Percentiles rank a stretch among this genome's conserved stretches.
Conservation (phyloP, 345 rosid genomes). For the Populus simonii region DNA sequence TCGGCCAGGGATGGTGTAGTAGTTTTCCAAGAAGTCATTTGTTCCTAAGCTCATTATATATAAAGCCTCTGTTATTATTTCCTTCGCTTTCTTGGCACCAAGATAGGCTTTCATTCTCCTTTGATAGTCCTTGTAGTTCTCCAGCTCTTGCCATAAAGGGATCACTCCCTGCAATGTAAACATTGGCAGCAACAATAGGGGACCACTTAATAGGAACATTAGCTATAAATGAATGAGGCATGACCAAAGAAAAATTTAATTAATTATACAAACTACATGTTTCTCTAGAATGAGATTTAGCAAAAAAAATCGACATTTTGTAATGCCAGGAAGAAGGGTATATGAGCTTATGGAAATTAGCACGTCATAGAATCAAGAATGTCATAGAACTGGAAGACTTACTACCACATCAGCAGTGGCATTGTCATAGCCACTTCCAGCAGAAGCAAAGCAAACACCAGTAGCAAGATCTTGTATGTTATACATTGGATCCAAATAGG, state of each 20-base stretch:
- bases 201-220: too few species aligned
- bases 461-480: slow-evolving; percentile 18
- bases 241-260: too few species aligned
- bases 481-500: slow-evolving; percentile 12
- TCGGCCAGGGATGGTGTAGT: slow-evolving; percentile 1
- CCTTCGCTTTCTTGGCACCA: slow-evolving; percentile 9
- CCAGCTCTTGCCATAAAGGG: slow-evolving; percentile 14
- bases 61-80: slow-evolving; percentile 7
- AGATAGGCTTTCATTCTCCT: slow-evolving; percentile 9
- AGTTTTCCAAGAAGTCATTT: slow-evolving; percentile 21
- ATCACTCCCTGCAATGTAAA: slow-evolving; percentile 15
- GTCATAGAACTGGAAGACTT: not conserved
- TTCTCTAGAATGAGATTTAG: too few species aligned
- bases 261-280: too few species aligned
- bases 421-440: slow-evolving; percentile 19
- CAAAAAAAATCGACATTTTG: too few species aligned
- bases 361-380: too few species aligned
- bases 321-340: not conserved
- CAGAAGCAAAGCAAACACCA: slow-evolving; percentile 22
- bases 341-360: not conserved
- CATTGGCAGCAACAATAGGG: too few species aligned
- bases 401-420: slow-evolving; percentile 20
- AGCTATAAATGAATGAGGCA: too few species aligned
- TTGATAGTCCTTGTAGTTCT: slow-evolving; percentile 13
- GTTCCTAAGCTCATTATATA: slow-evolving; percentile 18